Evolutionary conservation across 371 early-diverging fungal genomes (phyloP).

Genomic region (Lichtheimia ramosa): DNA sequence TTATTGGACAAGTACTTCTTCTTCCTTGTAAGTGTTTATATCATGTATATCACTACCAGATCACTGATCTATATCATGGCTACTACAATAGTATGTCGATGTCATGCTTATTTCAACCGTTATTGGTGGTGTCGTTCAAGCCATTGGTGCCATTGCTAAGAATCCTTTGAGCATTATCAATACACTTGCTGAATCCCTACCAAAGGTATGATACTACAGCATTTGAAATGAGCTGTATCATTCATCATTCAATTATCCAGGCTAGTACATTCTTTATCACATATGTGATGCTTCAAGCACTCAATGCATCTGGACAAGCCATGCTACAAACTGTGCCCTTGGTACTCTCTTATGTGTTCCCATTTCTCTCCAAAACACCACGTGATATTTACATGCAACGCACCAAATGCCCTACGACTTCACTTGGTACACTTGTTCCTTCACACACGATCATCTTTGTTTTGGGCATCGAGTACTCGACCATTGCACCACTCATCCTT

Average conservation of each 20-base stretch:
- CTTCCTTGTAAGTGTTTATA: slow-evolving; percentile 57
- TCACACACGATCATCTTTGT: slow-evolving; percentile 69
- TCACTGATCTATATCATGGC: too few species aligned
- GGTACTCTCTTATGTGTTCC: slow-evolving; percentile 60
- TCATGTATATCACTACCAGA: too few species aligned
- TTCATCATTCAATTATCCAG: background rate
- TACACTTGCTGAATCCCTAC: slow-evolving; percentile 58
- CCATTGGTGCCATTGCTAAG: slow-evolving; percentile 36
- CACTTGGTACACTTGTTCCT: slow-evolving; percentile 54
- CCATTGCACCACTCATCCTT: slow-evolving; percentile 78
- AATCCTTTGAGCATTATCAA: slow-evolving; percentile 51
- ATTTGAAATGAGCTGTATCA: background rate
- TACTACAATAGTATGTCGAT: slow-evolving; percentile 65
- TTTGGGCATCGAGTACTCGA: slow-evolving; percentile 69
- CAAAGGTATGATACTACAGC: slow-evolving; percentile 46
- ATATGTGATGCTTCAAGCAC: slow-evolving; percentile 73
- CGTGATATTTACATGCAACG: slow-evolving; percentile 62
- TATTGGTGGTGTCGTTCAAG: slow-evolving; percentile 60
- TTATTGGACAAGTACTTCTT: slow-evolving; percentile 70
- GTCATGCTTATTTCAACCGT: slow-evolving; percentile 78
- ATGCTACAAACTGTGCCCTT: slow-evolving; percentile 68
- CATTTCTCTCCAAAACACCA: slow-evolving; percentile 75
- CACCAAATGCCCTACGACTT: slow-evolving; percentile 35
- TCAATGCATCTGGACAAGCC: slow-evolving; percentile 65
- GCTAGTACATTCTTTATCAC: slow-evolving; percentile 73